Percentiles rank a stretch among this genome's conserved stretches.
Conservation (phyloP, 2,329 filamentous ascomycete species). For the Trichoderma koningii region DNA sequence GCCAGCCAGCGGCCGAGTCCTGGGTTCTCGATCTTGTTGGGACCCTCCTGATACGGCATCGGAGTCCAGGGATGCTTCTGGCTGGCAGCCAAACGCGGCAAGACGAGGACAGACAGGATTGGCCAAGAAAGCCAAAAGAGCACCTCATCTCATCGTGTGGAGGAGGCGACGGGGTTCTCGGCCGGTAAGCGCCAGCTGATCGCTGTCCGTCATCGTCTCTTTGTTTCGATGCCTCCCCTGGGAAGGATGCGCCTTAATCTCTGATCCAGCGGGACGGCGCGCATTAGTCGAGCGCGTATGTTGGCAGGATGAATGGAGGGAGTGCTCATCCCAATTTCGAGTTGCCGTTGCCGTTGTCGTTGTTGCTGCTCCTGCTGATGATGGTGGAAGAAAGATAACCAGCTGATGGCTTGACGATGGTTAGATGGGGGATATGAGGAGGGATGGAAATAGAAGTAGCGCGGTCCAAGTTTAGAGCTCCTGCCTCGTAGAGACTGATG, state of each 20-base stretch:
- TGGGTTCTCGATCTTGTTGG: conserved; percentile 12
- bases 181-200: conserved; percentile 18
- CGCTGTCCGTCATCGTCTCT: conserved; percentile 13
- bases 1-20: conserved; percentile 18
- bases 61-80: not conserved
- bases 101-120: not conserved
- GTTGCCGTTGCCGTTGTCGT: not conserved
- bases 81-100: conserved; percentile 13
- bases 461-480: not conserved
- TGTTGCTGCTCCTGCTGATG: not conserved
- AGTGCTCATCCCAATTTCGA: conserved; percentile 8
- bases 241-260: conserved; percentile 16
- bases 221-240: conserved; percentile 5
- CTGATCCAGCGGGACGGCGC: conserved; percentile 23
- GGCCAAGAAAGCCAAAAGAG: not conserved
- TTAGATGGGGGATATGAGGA: not conserved
- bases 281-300: conserved; percentile 23
- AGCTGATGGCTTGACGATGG: not conserved
- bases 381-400: not conserved
- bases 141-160: not conserved
- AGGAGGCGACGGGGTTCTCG: not conserved
- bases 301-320: not conserved
- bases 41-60: conserved; percentile 19
- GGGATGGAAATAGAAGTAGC: not conserved
- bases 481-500: conserved; percentile 1